A percentile compares a stretch with the other conserved stretches of the same genome.
These are phyloP conservation scores for Leishmania martiniquensis DNA, from an alignment of 208 protist species.

Conservation along the genomic window DNA sequence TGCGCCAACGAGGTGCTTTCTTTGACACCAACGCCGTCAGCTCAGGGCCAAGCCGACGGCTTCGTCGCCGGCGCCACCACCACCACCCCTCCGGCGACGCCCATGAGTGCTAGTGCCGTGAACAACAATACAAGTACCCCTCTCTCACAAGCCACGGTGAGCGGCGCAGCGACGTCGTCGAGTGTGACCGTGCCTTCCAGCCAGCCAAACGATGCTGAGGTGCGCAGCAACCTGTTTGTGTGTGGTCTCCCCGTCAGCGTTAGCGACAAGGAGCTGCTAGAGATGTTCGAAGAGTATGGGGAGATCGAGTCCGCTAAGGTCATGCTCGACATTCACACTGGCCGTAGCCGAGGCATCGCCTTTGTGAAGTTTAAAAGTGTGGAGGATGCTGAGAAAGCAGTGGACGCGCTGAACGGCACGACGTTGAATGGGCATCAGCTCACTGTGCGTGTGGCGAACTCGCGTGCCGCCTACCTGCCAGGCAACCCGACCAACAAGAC, in stretches of 20 bases:
- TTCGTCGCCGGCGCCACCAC: background rate
- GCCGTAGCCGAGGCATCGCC: conserved; percentile 67
- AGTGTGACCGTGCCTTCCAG: background rate
- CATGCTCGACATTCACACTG: conserved; percentile 85
- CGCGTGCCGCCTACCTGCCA: conserved; percentile 64
- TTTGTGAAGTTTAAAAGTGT: conserved; percentile 76
- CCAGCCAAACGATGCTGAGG: conserved; percentile 32
- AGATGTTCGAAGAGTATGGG: conserved; percentile 53
- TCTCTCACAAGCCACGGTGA: background rate
- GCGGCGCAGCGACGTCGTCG: background rate
- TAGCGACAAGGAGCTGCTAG: conserved; percentile 46
- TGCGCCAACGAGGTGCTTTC: conserved; percentile 9
- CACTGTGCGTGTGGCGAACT: conserved; percentile 69
- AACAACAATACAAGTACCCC: background rate
- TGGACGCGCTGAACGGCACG: conserved; percentile 47
- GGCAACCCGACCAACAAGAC: conserved; percentile 75
- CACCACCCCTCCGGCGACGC: conserved; percentile 3
- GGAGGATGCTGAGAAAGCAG: conserved; percentile 43
- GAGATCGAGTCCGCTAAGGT: conserved; percentile 79
- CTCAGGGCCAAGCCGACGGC: background rate
- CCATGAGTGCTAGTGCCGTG: background rate
- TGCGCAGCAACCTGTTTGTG: conserved; percentile 83
- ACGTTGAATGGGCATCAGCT: conserved; percentile 37
- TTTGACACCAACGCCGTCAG: background rate
- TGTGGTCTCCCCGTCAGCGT: conserved; percentile 53